Base-by-base conservation (phyloP, 139 green algal species). In the Chlamydomonas sp. region DNA sequence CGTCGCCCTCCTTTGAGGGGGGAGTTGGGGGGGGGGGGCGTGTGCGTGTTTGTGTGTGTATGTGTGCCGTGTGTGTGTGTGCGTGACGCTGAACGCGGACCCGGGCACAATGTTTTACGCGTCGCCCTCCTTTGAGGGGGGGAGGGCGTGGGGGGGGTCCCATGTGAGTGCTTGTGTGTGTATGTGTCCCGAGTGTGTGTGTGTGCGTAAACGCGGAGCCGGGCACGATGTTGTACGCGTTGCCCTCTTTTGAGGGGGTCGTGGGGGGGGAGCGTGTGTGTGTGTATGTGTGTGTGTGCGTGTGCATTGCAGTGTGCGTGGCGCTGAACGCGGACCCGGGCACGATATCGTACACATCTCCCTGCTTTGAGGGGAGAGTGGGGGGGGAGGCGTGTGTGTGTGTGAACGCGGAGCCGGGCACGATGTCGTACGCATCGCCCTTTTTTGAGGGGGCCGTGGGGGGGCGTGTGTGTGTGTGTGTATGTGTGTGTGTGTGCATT, bases 271-370 rank as follows among this genome's bases (percentile, higher is more conserved):
- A n/a, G n/a, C n/a, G n/a, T n/a, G n/a, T 54, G 34, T 33, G 3
- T 35, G 49, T 29, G 29, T 16, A 6, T 54, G 43, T 54, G 43
- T 54, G 43, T 54, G 43, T 13, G 43, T 13, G 43, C 16, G 43
- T 13, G 33, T 85, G 84, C 73, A 91, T 85, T 0, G 95, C 95
- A 20, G 88, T 92, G 34, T 95, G 85, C 4, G 85, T 80, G 2
- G 99, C 84, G 0, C 78, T 82, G 68, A 99, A 91, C 3, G 90
- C 72, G 0, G 86, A 91, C 58, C 79, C 81, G 1, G 88, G 87
- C 1, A 99, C 80, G 2, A 89, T 77, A 48, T 95, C 83, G 69
- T 79, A 97, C 0, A 72, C 70, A 20, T 96, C 89, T 6, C 87
- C 88, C 26, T 90, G 86, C 90, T 97, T 13, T 13, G 43, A 20